Percentiles rank a stretch among this genome's conserved stretches.
Evolutionary conservation across 345 rosid species (phyloP).

Genomic region (Turnera subulata): DNA sequence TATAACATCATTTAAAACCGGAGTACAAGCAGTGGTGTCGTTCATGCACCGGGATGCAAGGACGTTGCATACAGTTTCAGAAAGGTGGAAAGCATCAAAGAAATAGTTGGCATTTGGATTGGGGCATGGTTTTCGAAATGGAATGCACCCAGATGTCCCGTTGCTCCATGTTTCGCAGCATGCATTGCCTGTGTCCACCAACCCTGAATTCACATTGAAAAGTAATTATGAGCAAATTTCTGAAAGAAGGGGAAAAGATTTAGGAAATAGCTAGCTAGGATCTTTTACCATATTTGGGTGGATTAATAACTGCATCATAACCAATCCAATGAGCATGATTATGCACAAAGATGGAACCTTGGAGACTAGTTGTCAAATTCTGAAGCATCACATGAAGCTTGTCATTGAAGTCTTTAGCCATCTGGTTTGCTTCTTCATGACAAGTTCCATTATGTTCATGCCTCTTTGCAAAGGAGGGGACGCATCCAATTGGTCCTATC

Average conservation of each 20-base stretch:
- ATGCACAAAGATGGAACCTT: constrained; percentile 24
- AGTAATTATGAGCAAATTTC: background rate
- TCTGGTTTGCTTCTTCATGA: constrained; percentile 26
- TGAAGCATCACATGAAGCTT: constrained; percentile 24
- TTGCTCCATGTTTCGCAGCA: constrained; percentile 43
- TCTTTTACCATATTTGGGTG: constrained; percentile 27
- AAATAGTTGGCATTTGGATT: constrained; percentile 27
- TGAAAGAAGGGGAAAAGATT: background rate
- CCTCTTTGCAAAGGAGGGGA: constrained; percentile 28
- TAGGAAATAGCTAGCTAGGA: background rate
- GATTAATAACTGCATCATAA: constrained; percentile 34
- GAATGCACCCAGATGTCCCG: constrained; percentile 40
- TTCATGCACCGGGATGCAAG: constrained; percentile 35
- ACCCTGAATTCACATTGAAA: constrained; percentile 16
- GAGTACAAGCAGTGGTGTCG: constrained; percentile 30
- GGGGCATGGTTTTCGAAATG: constrained; percentile 27
- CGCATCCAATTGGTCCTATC: constrained; percentile 49
- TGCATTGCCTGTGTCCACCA: constrained; percentile 33
- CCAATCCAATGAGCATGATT: constrained; percentile 21
- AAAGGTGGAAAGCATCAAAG: constrained; percentile 45
- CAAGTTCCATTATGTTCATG: constrained; percentile 25
- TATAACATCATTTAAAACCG: constrained; percentile 31
- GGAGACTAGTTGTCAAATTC: constrained; percentile 28
- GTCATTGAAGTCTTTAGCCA: constrained; percentile 25
- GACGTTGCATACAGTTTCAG: constrained; percentile 24